These are phyloP conservation scores for Flueggea neowawraea DNA, from an alignment of 441 rosid species.

Conservation along the genomic window DNA sequence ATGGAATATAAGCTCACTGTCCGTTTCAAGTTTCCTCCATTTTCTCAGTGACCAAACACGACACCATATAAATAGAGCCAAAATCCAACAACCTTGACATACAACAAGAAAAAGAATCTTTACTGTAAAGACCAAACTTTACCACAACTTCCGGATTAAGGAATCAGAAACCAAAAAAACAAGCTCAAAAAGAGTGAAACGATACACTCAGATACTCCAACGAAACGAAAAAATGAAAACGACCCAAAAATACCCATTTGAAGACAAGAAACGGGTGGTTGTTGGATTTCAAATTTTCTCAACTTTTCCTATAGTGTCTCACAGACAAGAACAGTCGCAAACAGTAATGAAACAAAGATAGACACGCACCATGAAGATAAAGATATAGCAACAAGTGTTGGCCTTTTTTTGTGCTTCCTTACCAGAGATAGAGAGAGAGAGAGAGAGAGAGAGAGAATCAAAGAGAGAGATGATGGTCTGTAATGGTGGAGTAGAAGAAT, in stretches of 20 bases:
- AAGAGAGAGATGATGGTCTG: too few species aligned
- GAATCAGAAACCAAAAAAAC: background rate
- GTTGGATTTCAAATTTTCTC: constrained; percentile 11
- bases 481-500: too few species aligned
- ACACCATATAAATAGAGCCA: constrained; percentile 1
- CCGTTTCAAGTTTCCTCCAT: background rate
- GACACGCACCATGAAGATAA: background rate
- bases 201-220: background rate
- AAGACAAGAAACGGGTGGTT: background rate
- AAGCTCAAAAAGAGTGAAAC: background rate
- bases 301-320: constrained; percentile 12
- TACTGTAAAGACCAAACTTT: too few species aligned
- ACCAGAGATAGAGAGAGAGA: too few species aligned
- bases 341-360: too few species aligned
- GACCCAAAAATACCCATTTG: constrained; percentile 5
- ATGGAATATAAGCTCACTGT: too few species aligned
- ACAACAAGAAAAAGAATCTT: too few species aligned
- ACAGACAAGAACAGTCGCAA: constrained; percentile 7
- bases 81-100: background rate
- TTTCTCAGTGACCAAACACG: constrained; percentile 6
- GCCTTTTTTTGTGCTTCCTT: too few species aligned
- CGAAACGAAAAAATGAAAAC: background rate
- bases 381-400: background rate
- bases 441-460: too few species aligned
- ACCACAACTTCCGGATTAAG: background rate